Evolutionary conservation across 345 rosid species (phyloP).

Genomic region (Ceriops decandra): DNA sequence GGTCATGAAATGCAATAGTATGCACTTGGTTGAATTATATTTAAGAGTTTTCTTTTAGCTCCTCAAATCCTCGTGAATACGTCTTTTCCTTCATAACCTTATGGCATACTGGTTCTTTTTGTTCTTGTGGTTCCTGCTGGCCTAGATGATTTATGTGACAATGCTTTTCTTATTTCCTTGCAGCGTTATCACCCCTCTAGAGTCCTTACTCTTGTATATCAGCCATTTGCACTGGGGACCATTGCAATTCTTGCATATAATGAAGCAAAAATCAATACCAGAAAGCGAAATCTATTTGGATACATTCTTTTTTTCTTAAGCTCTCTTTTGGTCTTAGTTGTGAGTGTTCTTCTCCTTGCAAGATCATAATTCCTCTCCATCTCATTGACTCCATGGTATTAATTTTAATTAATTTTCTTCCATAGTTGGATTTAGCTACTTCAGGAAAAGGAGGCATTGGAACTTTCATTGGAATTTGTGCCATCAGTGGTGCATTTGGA

Average conservation of each 20-base stretch:
- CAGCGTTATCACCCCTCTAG: constrained; percentile 77
- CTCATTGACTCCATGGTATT: not conserved
- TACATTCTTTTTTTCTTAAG: constrained; percentile 51
- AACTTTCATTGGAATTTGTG: constrained; percentile 64
- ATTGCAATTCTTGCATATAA: constrained; percentile 51
- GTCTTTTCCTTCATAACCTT: not conserved
- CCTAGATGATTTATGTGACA: not conserved
- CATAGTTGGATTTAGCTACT: constrained; percentile 74
- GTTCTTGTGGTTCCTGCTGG: too few species aligned
- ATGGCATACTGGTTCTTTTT: not conserved
- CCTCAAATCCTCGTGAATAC: too few species aligned
- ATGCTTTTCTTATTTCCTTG: constrained; percentile 13
- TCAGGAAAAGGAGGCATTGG: constrained; percentile 72
- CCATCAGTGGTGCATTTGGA: constrained; percentile 59
- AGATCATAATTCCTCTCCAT: not conserved
- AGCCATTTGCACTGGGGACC: constrained; percentile 64
- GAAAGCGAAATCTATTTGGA: constrained; percentile 63
- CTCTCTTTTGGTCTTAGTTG: constrained; percentile 59
- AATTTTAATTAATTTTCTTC: not conserved
- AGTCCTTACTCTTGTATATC: constrained; percentile 74
- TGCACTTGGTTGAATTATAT: too few species aligned
- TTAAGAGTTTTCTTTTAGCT: not conserved
- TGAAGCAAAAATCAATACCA: constrained; percentile 67
- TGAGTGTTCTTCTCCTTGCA: constrained; percentile 33
- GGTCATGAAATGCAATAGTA: too few species aligned